These are phyloP conservation scores for Aspergillus diversus DNA, from an alignment of 495 filamentous ascomycete genomes.

Conservation along the genomic window DNA sequence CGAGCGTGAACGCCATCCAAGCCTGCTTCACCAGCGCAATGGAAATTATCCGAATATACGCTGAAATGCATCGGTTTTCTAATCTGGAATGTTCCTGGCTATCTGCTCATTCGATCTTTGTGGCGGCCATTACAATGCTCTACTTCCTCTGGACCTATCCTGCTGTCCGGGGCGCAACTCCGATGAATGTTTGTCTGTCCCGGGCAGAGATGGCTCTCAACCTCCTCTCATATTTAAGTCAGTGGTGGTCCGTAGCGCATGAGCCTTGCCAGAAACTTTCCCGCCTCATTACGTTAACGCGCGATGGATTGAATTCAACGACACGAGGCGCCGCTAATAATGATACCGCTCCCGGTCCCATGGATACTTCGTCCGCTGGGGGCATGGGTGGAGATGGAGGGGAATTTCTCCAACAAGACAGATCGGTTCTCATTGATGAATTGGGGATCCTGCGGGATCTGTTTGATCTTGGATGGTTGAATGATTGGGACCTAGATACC, in stretches of 20 bases:
- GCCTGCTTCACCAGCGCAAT: not conserved
- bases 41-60: not conserved
- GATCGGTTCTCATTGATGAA: slow-evolving; percentile 8
- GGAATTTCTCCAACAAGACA: not conserved
- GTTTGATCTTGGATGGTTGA: slow-evolving; percentile 13
- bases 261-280: not conserved
- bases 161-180: not conserved
- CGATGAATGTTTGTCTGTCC: not conserved
- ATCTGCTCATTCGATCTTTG: not conserved
- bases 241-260: not conserved
- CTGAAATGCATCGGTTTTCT: not conserved
- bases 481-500: not conserved
- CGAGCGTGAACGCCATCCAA: not conserved
- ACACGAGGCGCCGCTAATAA: not conserved
- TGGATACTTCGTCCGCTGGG: not conserved
- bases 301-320: not conserved
- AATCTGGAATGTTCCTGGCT: not conserved
- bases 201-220: not conserved
- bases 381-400: not conserved
- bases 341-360: not conserved
- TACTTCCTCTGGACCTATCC: not conserved
- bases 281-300: not conserved
- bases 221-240: not conserved
- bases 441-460: slow-evolving; percentile 10
- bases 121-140: not conserved